Conservation (phyloP, 2,329 filamentous ascomycete genomes). For the Akanthomyces lecanii region DNA sequence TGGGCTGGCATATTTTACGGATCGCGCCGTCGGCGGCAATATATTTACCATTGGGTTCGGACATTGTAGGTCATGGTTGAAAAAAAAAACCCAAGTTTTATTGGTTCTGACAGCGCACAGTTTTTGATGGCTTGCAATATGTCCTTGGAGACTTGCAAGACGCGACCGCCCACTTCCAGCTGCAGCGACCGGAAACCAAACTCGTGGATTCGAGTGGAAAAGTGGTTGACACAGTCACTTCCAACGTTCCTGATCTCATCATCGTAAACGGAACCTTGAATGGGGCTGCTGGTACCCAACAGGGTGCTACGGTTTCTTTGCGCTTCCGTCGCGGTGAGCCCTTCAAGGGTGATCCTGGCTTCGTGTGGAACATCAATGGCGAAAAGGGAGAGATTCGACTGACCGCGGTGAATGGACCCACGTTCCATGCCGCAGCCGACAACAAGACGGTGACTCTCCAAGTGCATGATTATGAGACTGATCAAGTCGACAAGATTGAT, state of each 20-base stretch:
- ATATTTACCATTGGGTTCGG: conserved; percentile 38
- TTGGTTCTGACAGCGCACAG: conserved; percentile 23
- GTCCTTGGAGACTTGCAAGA: conserved; percentile 42
- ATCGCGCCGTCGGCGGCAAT: conserved; percentile 45
- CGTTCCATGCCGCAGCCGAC: conserved; percentile 31
- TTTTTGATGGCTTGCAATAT: conserved; percentile 42
- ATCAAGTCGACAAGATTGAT: conserved; percentile 26
- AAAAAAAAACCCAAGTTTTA: neutral
- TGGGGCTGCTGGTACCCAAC: conserved; percentile 22
- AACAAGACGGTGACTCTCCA: conserved; percentile 41
- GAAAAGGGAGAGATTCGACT: conserved; percentile 48
- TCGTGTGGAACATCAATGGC: conserved; percentile 49
- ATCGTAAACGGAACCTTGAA: conserved; percentile 33
- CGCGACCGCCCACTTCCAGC: conserved; percentile 38
- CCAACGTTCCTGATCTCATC: conserved; percentile 43
- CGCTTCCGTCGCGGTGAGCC: conserved; percentile 45
- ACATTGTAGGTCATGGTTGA: conserved; percentile 33
- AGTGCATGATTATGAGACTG: conserved; percentile 46
- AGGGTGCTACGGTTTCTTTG: conserved; percentile 39
- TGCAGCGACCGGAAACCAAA: conserved; percentile 39
- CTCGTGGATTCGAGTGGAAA: conserved; percentile 32
- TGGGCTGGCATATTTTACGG: conserved; percentile 44
- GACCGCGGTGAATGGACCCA: conserved; percentile 26
- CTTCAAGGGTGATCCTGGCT: conserved; percentile 42
- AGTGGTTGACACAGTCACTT: conserved; percentile 30